Evolutionary conservation across 257 asterid genomes (phyloP).

Genomic region (Plantago elongata): DNA sequence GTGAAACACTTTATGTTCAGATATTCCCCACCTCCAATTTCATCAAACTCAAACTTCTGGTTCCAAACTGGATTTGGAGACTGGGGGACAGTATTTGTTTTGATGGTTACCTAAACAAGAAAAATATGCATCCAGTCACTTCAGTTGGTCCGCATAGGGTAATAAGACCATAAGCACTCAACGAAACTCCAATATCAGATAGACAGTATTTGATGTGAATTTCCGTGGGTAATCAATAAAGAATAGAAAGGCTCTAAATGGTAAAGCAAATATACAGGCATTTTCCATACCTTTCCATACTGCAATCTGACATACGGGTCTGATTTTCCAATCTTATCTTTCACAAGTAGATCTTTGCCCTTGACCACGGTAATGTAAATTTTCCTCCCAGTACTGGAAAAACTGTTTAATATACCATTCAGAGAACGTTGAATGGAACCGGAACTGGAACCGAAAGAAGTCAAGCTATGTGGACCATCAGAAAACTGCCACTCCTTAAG

Average conservation of each 20-base stretch:
- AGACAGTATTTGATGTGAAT: not conserved
- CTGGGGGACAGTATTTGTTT: slow-evolving; percentile 59
- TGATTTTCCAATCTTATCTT: slow-evolving; percentile 73
- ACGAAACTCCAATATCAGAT: not conserved
- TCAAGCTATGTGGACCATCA: slow-evolving; percentile 69
- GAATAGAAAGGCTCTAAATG: slow-evolving; percentile 6
- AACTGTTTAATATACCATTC: slow-evolving; percentile 42
- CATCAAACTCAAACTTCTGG: slow-evolving; percentile 90
- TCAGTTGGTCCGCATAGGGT: not conserved
- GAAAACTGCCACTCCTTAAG: slow-evolving; percentile 96
- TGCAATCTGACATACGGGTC: slow-evolving; percentile 77
- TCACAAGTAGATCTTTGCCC: slow-evolving; percentile 69
- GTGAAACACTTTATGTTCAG: slow-evolving; percentile 70
- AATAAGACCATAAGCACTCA: not conserved
- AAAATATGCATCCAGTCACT: not conserved
- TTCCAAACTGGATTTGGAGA: slow-evolving; percentile 76
- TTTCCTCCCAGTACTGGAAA: slow-evolving; percentile 72
- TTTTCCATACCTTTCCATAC: slow-evolving; percentile 72
- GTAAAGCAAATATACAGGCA: too few species aligned
- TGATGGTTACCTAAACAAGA: slow-evolving; percentile 48
- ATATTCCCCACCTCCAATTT: slow-evolving; percentile 84
- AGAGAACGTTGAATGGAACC: slow-evolving; percentile 40
- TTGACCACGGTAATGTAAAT: slow-evolving; percentile 61
- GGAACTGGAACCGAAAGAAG: slow-evolving; percentile 27
- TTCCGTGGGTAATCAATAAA: not conserved